phyloP scores from a whole-genome alignment of 2,329 filamentous ascomycete genomes.

The Pseudogymnoascus sp. region DNA sequence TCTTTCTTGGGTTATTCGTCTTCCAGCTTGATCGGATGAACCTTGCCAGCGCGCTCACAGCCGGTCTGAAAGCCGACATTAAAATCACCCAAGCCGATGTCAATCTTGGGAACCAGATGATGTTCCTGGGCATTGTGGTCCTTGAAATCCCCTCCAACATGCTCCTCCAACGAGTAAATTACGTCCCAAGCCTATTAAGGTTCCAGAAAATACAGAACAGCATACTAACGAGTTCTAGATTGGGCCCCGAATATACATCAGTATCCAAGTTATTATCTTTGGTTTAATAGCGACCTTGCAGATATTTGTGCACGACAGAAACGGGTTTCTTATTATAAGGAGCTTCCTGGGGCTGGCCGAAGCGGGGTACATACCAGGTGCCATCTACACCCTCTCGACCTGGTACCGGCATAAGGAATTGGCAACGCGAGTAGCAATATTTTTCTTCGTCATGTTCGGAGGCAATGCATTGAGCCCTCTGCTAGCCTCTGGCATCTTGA shows the following conservation, averaged over 20 bases:
- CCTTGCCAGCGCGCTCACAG: slow-evolving; percentile 29
- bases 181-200: neutral
- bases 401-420: slow-evolving; percentile 55
- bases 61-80: slow-evolving; percentile 26
- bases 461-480: slow-evolving; percentile 55
- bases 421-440: slow-evolving; percentile 51
- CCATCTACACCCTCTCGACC: slow-evolving; percentile 52
- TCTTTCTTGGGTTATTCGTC: slow-evolving; percentile 28
- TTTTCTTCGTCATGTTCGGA: slow-evolving; percentile 50
- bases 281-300: slow-evolving; percentile 28
- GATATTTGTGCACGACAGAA: slow-evolving; percentile 36
- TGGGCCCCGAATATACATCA: slow-evolving; percentile 28
- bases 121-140: slow-evolving; percentile 28
- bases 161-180: slow-evolving; percentile 20
- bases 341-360: slow-evolving; percentile 46
- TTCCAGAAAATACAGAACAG: neutral
- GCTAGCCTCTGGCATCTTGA: slow-evolving; percentile 38
- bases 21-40: slow-evolving; percentile 31
- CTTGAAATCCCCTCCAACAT: slow-evolving; percentile 31
- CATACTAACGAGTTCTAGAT: slow-evolving; percentile 11
- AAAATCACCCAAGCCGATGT: slow-evolving; percentile 25
- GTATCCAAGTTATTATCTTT: slow-evolving; percentile 30
- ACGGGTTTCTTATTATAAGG: slow-evolving; percentile 39
- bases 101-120: slow-evolving; percentile 28
- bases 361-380: slow-evolving; percentile 46